Evolutionary conservation across 192 early-diverging fungal genomes (phyloP).

Genomic region (Ambispora gerdemannii): DNA sequence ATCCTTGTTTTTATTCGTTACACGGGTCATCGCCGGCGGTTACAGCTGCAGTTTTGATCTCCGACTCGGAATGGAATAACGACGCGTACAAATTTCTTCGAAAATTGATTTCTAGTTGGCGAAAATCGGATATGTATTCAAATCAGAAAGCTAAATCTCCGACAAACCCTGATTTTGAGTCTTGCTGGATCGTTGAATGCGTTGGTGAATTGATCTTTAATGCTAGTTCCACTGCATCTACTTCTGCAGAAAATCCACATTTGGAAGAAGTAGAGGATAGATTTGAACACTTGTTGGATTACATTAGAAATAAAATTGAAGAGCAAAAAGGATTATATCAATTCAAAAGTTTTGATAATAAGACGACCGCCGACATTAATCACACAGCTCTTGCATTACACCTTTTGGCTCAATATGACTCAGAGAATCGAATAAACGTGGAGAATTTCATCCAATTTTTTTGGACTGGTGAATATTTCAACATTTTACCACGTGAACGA

Average conservation of each 20-base stretch:
- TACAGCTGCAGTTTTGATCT: neutral
- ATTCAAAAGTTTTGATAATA: neutral
- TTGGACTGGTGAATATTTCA: neutral
- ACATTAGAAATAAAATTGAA: neutral
- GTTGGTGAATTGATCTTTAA: neutral
- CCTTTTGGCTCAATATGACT: neutral
- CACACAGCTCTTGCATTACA: neutral
- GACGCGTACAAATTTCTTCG: neutral
- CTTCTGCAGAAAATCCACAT: neutral
- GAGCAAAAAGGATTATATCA: constrained; percentile 1
- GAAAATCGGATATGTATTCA: neutral
- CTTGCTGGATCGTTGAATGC: neutral
- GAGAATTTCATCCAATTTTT: neutral
- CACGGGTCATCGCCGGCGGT: neutral
- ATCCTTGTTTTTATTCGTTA: neutral
- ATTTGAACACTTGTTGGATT: neutral
- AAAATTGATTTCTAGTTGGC: neutral
- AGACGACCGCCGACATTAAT: neutral
- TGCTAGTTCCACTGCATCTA: neutral
- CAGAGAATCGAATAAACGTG: neutral
- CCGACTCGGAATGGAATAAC: neutral
- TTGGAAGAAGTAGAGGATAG: neutral
- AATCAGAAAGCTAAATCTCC: neutral
- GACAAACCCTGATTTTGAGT: neutral
- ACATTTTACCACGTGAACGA: neutral